These are phyloP conservation scores for Diutina neorugosa DNA, from an alignment of 1,139 yeast species.

Conservation along the genomic window DNA sequence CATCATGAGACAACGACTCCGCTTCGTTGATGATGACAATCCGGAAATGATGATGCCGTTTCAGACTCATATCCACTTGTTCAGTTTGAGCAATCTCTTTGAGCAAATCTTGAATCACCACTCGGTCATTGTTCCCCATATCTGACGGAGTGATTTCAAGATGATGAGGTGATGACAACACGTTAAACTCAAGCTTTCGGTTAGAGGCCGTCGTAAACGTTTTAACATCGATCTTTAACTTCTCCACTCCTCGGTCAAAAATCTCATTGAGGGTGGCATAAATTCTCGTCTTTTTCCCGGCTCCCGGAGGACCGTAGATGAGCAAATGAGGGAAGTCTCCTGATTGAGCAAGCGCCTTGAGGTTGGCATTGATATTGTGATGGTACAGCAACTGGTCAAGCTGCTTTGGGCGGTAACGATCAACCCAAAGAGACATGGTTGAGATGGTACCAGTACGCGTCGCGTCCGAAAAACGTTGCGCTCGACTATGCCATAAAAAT, in stretches of 20 bases:
- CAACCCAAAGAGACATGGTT: slow-evolving; percentile 93
- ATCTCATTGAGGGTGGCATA: slow-evolving; percentile 69
- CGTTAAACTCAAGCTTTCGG: slow-evolving; percentile 79
- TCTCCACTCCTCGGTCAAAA: slow-evolving; percentile 74
- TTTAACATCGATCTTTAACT: slow-evolving; percentile 79
- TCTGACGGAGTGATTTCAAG: slow-evolving; percentile 94
- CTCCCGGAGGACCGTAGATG: slow-evolving; percentile 92
- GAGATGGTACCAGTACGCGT: background rate
- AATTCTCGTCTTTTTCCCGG: slow-evolving; percentile 93
- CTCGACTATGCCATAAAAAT: too few species aligned
- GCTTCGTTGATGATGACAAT: slow-evolving; percentile 93
- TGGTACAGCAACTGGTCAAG: slow-evolving; percentile 60
- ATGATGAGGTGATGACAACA: slow-evolving; percentile 82
- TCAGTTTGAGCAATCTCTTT: slow-evolving; percentile 94
- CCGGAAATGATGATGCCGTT: slow-evolving; percentile 61
- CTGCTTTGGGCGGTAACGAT: slow-evolving; percentile 73
- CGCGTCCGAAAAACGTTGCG: background rate
- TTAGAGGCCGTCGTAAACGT: slow-evolving; percentile 61
- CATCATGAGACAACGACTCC: slow-evolving; percentile 83
- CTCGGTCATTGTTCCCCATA: slow-evolving; percentile 89
- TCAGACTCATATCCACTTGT: slow-evolving; percentile 65
- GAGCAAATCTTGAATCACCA: slow-evolving; percentile 85
- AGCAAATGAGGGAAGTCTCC: slow-evolving; percentile 91
- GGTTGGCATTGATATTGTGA: slow-evolving; percentile 45
- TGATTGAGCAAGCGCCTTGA: slow-evolving; percentile 53